Evolutionary conservation across 164 flowering plant species (phyloP).

Genomic region (Magnolia kwangsiensis): DNA sequence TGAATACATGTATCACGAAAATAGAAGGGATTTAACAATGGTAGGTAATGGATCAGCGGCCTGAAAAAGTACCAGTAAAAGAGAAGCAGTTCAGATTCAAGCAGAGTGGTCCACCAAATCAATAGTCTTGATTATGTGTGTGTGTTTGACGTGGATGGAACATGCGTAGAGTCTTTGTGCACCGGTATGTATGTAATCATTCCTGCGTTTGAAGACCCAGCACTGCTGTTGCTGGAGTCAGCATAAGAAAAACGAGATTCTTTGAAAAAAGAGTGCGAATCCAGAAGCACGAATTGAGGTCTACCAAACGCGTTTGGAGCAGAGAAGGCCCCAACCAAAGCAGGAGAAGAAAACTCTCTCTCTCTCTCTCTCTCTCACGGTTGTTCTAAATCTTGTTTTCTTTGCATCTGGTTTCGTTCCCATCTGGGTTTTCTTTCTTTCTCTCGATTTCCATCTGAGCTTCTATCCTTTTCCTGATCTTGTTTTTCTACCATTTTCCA

Average conservation of each 20-base stretch:
- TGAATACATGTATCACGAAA: too few relatives aligned
- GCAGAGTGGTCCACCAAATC: too few relatives aligned
- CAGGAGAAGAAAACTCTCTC: not conserved
- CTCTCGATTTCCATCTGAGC: not conserved
- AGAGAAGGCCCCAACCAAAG: not conserved
- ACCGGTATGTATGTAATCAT: too few relatives aligned
- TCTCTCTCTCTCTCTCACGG: not conserved
- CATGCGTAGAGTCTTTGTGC: too few relatives aligned
- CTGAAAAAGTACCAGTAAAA: too few relatives aligned
- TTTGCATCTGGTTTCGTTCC: not conserved
- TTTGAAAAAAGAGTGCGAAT: not conserved
- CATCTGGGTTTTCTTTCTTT: conserved; percentile 2
- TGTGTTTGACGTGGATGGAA: too few relatives aligned
- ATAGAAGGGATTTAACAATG: too few relatives aligned
- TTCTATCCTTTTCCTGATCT: not conserved
- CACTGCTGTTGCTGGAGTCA: not conserved
- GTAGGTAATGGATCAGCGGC: too few relatives aligned
- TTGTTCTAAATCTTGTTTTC: not conserved
- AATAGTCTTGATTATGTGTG: too few relatives aligned
- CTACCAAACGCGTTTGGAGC: not conserved
- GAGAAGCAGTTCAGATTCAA: too few relatives aligned
- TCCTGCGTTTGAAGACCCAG: too few relatives aligned
- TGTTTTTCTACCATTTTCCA: too few relatives aligned
- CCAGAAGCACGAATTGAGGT: not conserved
- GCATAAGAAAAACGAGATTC: not conserved